A percentile compares a stretch with the other conserved stretches of the same genome.
These are phyloP conservation scores for Dryadomyces sulphureus DNA, from an alignment of 2,329 filamentous ascomycete genomes.

Conservation along the genomic window DNA sequence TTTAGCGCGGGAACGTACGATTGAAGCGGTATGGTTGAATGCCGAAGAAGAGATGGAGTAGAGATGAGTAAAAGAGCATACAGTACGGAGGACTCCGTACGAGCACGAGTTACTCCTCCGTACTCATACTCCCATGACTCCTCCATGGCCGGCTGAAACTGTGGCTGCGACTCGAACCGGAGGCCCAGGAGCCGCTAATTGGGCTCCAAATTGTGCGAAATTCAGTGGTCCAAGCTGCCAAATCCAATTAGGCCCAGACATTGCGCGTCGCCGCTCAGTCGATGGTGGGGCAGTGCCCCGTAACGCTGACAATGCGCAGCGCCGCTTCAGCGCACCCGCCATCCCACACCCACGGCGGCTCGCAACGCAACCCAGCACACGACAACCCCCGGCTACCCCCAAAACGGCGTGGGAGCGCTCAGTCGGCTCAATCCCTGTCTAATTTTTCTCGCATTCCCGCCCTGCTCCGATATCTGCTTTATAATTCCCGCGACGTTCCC, in stretches of 20 bases:
- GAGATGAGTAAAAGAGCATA: background rate
- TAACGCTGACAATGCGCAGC: background rate
- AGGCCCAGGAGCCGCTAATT: background rate
- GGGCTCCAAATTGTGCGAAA: background rate
- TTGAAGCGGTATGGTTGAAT: background rate
- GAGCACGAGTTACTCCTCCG: too few species aligned
- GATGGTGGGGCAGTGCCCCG: background rate
- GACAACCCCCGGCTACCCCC: background rate
- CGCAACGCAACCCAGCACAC: too few species aligned
- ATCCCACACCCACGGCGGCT: too few species aligned
- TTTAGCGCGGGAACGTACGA: too few species aligned
- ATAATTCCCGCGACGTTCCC: background rate
- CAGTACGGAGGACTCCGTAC: background rate
- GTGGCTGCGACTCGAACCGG: too few species aligned
- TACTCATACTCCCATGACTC: too few species aligned
- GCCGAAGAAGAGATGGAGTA: background rate
- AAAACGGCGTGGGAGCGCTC: background rate
- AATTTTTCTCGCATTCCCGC: background rate
- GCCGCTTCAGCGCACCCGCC: too few species aligned
- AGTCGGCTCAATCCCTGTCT: background rate
- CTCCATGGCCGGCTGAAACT: background rate
- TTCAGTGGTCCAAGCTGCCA: background rate
- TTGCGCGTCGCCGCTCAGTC: background rate
- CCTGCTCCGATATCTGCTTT: too few species aligned
- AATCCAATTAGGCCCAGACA: background rate